A percentile compares a stretch with the other conserved stretches of the same genome.
These are phyloP conservation scores for Neobulgaria alba DNA, from an alignment of 2,329 filamentous ascomycete species.

Conservation along the genomic window DNA sequence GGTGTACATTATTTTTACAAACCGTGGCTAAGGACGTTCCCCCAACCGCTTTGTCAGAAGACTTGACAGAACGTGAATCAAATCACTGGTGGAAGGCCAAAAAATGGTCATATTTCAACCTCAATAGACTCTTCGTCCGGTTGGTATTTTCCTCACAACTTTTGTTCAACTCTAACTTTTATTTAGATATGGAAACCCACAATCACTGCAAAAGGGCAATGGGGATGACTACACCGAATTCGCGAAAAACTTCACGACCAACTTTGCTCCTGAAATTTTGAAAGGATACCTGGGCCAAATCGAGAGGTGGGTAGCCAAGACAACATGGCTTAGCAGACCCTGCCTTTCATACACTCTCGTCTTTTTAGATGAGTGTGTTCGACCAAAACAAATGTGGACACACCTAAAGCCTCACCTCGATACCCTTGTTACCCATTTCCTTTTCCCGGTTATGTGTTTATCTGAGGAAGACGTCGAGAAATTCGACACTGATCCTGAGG, in stretches of 20 bases:
- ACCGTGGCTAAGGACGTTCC: constrained; percentile 82
- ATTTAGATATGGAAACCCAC: constrained; percentile 80
- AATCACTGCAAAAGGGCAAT: constrained; percentile 63
- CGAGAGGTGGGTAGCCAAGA: constrained; percentile 95
- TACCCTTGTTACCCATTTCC: constrained; percentile 84
- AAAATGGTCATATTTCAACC: constrained; percentile 98
- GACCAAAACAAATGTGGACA: constrained; percentile 94
- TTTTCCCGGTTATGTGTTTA: constrained; percentile 92
- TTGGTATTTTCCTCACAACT: constrained; percentile 33
- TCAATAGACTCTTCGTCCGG: constrained; percentile 92
- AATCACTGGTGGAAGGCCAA: constrained; percentile 99
- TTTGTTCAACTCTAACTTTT: constrained; percentile 8
- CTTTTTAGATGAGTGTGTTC: constrained; percentile 94
- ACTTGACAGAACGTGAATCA: constrained; percentile 74
- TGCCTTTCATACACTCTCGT: constrained; percentile 89
- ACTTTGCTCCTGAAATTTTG: constrained; percentile 90
- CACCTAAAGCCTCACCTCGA: constrained; percentile 89
- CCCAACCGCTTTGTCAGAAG: constrained; percentile 68
- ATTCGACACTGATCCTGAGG: constrained; percentile 88
- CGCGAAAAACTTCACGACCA: constrained; percentile 82
- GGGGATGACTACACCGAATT: constrained; percentile 71
- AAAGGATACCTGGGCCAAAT: constrained; percentile 92
- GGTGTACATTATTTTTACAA: constrained; percentile 91
- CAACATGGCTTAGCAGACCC: constrained; percentile 87
- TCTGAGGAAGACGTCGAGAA: constrained; percentile 87